phyloP scores from a whole-genome alignment of 2,329 filamentous ascomycete genomes.

The Exophiala phaeomuriformis region DNA sequence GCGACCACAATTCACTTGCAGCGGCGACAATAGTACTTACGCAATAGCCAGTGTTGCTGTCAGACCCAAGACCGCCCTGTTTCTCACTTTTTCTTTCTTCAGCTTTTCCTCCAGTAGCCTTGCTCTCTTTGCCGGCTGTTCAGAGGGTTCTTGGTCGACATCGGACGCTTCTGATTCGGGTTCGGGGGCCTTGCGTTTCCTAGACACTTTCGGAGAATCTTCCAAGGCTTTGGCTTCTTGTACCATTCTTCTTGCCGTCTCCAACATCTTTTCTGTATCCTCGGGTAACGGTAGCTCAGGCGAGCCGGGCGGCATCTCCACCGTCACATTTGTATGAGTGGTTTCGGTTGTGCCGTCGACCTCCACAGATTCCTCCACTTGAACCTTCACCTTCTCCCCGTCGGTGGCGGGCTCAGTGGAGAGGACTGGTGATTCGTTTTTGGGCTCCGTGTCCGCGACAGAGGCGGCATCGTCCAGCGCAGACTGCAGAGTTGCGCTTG shows the following conservation, averaged over 20 bases:
- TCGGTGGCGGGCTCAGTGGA: constrained; percentile 23
- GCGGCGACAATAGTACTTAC: constrained; percentile 52
- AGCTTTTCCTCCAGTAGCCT: constrained; percentile 65
- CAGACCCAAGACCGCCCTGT: constrained; percentile 75
- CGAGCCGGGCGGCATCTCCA: constrained; percentile 64
- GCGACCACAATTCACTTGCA: constrained; percentile 15
- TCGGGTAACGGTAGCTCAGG: constrained; percentile 65
- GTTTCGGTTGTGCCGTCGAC: constrained; percentile 61
- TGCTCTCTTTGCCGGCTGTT: constrained; percentile 62
- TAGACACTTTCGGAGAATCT: constrained; percentile 35
- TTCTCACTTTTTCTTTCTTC: constrained; percentile 78
- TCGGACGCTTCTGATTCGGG: constrained; percentile 39
- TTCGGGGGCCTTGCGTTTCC: constrained; percentile 63
- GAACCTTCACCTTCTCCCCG: constrained; percentile 55
- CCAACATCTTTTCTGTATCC: constrained; percentile 75
- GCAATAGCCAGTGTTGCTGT: constrained; percentile 81
- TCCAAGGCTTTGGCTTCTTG: constrained; percentile 54
- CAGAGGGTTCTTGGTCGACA: constrained; percentile 31
- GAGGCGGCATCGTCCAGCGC: constrained; percentile 40
- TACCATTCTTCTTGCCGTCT: constrained; percentile 82
- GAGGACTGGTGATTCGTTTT: constrained; percentile 10
- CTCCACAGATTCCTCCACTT: constrained; percentile 63
- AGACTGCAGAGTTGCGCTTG: constrained; percentile 43
- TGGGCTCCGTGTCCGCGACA: constrained; percentile 26
- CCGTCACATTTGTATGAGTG: constrained; percentile 64